phyloP scores from a whole-genome alignment of 495 filamentous ascomycete species.

The Tuber melanosporum region DNA sequence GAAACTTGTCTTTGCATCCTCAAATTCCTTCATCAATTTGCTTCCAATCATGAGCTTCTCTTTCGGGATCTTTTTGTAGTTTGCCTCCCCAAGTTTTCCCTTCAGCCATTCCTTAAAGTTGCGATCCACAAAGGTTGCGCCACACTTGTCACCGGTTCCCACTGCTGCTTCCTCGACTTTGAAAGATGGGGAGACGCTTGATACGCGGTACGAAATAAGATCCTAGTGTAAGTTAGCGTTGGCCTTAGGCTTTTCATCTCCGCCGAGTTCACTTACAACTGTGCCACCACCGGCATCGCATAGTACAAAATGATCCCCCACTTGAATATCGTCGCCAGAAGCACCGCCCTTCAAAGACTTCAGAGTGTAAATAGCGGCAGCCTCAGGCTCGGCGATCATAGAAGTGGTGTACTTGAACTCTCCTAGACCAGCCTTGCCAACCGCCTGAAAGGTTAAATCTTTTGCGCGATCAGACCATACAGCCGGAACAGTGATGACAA shows the following conservation, averaged over 20 bases:
- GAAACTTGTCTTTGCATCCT: conserved; percentile 7
- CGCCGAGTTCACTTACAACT: conserved; percentile 37
- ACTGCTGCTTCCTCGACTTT: conserved; percentile 47
- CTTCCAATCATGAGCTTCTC: conserved; percentile 9
- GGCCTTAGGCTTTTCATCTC: neutral
- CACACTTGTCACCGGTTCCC: conserved; percentile 57
- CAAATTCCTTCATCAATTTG: conserved; percentile 31
- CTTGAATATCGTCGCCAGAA: conserved; percentile 8
- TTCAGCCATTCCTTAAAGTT: conserved; percentile 11
- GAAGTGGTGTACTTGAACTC: conserved; percentile 41
- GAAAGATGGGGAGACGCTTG: conserved; percentile 44
- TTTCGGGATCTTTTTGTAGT: conserved; percentile 3
- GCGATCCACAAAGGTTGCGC: conserved; percentile 59
- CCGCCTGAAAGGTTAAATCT: conserved; percentile 57
- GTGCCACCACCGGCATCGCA: conserved; percentile 56
- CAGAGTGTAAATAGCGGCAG: conserved; percentile 36
- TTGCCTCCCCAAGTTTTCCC: neutral
- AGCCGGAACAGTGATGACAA: conserved; percentile 62
- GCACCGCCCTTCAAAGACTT: neutral
- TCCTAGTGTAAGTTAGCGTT: conserved; percentile 35
- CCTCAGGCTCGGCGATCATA: conserved; percentile 48
- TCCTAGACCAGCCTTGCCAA: conserved; percentile 60
- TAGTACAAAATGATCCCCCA: conserved; percentile 45
- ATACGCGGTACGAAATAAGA: conserved; percentile 50
- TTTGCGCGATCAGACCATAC: conserved; percentile 72